These are phyloP conservation scores for Erodium chrysanthum DNA, from an alignment of 441 rosid genomes.

Conservation along the genomic window DNA sequence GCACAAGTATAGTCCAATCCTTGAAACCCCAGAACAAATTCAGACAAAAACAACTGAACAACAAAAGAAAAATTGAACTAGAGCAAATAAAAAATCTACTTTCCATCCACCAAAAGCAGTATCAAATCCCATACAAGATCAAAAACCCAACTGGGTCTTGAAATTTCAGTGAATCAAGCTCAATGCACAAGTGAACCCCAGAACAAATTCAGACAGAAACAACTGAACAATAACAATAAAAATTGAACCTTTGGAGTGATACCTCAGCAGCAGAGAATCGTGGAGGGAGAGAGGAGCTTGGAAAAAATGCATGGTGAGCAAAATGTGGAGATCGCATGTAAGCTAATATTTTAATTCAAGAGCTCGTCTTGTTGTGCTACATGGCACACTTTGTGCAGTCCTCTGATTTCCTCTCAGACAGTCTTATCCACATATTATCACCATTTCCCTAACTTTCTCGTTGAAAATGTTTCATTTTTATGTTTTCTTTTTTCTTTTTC, in stretches of 20 bases:
- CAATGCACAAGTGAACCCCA: too few species aligned
- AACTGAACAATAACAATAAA: too few species aligned
- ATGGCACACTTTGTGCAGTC: neutral
- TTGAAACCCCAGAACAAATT: neutral
- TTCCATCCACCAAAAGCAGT: too few species aligned
- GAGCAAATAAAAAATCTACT: too few species aligned
- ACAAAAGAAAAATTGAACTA: neutral
- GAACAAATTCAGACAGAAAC: too few species aligned
- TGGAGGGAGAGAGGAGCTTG: neutral
- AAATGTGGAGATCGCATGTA: neutral
- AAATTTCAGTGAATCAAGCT: too few species aligned
- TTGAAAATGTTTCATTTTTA: neutral
- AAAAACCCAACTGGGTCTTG: too few species aligned
- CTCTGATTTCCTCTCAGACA: slow-evolving; percentile 18
- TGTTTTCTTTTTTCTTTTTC: neutral
- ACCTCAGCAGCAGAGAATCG: neutral
- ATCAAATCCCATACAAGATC: too few species aligned
- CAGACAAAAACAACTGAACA: neutral
- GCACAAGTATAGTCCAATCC: too few species aligned
- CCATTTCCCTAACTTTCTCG: neutral
- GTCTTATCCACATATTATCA: slow-evolving; percentile 53
- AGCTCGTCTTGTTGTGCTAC: slow-evolving; percentile 21
- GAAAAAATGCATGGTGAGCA: neutral
- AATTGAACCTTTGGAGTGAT: neutral
- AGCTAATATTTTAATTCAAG: slow-evolving; percentile 15